Evolutionary conservation across 2,329 filamentous ascomycete genomes (phyloP), one percentile per base, ranked within the genome.

Genomic region (Macrophomina phaseolina): DNA sequence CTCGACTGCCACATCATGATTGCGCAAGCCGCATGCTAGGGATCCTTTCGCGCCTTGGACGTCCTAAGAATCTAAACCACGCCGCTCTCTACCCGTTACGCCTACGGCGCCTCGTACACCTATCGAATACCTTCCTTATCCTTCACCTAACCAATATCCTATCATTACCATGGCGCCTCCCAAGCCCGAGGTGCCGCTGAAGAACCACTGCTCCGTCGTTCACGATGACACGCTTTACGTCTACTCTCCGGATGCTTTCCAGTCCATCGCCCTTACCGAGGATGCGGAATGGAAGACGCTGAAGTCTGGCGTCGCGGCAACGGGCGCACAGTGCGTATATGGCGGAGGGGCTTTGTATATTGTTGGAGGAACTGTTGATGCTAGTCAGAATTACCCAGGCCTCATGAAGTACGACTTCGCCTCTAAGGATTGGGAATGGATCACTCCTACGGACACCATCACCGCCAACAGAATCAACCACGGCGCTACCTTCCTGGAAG

Each of bases 201-300:
- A 89, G 77, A 88, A 90, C 79, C 89, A 92, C 74, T 98, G 94
- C 80, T 93, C 93, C 67, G 87, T 91, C 74, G 86, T 97, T 69
- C 84, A 92, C 81, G 84, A 93, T 75, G 89, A 93, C 77, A 93
- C 89, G 12, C 87, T 98, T 64, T 98, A 96, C 81, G 89, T 91
- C 53, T 97, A 92, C 78, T 92, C 92, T 5, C 80, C 88, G 8
- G 80, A 87, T 55, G 91, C 88, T 34, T 94, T 98, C 73, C 87
- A 93, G 76, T 90, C 91, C 8, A 80, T 98, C 70, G 79, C 84
- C 12, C 80, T 98, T 69, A 80, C 86, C 69, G 79, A 88, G 70
- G 91, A 91, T 61, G 91, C 88, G 58, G 80, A 87, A 80, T 97
- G 94, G 94, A 81, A 85, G 69, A 76, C 83, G 70, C 78, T 95